A percentile compares a stretch with the other conserved stretches of the same genome.
Conservation (phyloP, 208 protist genomes). For the Crithidia acanthocephali region DNA sequence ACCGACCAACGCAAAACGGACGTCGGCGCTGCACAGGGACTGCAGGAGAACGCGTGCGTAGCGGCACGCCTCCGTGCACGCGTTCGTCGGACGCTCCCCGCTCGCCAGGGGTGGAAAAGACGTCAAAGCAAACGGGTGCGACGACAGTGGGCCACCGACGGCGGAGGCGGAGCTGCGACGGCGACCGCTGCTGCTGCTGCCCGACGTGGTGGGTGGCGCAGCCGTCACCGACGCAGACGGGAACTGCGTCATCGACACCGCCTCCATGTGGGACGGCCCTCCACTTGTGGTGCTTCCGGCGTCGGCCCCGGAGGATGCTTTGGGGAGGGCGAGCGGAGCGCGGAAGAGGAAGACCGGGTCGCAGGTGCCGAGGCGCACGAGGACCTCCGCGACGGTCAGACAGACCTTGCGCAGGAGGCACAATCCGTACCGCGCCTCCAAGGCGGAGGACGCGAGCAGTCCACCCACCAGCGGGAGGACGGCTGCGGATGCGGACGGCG, state of each 20-base stretch:
- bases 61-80: constrained; percentile 63
- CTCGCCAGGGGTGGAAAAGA: neutral
- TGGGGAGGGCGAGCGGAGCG: neutral
- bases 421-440: constrained; percentile 51
- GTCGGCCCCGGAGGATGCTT: neutral
- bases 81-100: constrained; percentile 34
- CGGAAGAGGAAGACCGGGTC: constrained; percentile 54
- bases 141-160: neutral
- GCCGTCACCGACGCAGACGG: neutral
- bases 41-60: constrained; percentile 57
- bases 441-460: constrained; percentile 39
- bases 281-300: neutral
- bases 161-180: constrained; percentile 11
- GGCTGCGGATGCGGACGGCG: neutral
- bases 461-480: constrained; percentile 13
- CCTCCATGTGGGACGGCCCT: neutral
- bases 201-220: neutral
- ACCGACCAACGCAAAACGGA: constrained; percentile 17
- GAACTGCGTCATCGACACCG: neutral
- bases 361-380: constrained; percentile 52
- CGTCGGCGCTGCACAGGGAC: constrained; percentile 34
- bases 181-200: neutral
- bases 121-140: neutral
- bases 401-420: constrained; percentile 57
- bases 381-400: constrained; percentile 63